Conservation (phyloP, 208 protist genomes). For the Trypanosoma caninum region DNA sequence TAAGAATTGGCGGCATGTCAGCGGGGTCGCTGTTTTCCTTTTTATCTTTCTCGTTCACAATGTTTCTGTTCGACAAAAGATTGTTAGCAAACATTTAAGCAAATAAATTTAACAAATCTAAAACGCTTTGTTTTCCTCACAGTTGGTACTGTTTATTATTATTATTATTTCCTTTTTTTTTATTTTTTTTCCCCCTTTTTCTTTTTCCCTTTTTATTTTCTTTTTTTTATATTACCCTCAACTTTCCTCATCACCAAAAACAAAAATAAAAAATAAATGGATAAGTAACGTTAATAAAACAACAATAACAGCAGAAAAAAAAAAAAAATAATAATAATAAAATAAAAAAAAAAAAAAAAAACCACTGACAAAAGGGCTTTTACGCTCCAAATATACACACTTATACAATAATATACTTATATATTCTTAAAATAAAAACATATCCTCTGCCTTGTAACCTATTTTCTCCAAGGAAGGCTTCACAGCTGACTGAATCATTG, state of each 20-base stretch:
- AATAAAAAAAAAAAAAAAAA: constrained; percentile 5
- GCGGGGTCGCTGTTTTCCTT: too few relatives aligned
- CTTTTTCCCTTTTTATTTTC: constrained; percentile 13
- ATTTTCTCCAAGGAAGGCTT: constrained; percentile 78
- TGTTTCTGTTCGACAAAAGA: too few relatives aligned
- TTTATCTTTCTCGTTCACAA: too few relatives aligned
- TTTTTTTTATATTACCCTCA: constrained; percentile 4
- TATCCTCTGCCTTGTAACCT: constrained; percentile 58
- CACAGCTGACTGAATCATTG: constrained; percentile 84
- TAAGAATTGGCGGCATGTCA: too few relatives aligned
- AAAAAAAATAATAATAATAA: not conserved
- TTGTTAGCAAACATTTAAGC: too few relatives aligned
- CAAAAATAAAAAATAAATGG: constrained; percentile 19
- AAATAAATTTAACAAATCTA: too few relatives aligned
- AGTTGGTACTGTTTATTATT: too few relatives aligned
- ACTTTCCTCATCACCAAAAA: too few relatives aligned
- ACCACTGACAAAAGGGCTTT: not conserved
- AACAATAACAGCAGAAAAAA: not conserved
- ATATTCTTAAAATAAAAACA: constrained; percentile 81
- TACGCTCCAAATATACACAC: too few relatives aligned
- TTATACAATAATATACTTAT: too few relatives aligned
- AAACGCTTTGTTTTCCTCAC: too few relatives aligned
- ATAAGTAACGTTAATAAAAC: constrained; percentile 11
- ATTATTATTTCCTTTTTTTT: constrained; percentile 2
- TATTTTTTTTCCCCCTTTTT: constrained; percentile 1